Evolutionary conservation across 768 basidiomycete species (phyloP), one percentile per base, ranked within the genome.

Genomic region (Amyloporia xantha): DNA sequence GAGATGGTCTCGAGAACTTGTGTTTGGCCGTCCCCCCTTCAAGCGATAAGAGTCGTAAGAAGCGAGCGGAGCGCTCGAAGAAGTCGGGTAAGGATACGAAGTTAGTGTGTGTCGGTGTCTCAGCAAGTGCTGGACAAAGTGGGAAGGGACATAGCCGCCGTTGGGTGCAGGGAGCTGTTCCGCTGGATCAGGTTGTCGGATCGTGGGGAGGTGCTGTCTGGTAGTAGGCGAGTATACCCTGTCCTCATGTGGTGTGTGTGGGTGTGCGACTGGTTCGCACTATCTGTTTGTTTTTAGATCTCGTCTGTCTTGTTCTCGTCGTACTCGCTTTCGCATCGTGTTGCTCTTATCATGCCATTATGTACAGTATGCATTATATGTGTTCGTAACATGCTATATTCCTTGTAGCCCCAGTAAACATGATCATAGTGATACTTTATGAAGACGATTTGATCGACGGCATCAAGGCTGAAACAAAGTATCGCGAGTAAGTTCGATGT

Each of bases 111-210:
- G 40, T 57, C 6, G 56, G 56, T 0, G 53, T 57, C 2, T 40
- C 53, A n/a, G 56, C 51, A 30, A 54, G 53, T 26, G 48, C 53
- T 12, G 50, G 50, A 3, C 41, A 48, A 39, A 24, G 33, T n/a
- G 56, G 53, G 37, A 36, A 41, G 38, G 56, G 55, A 21, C 46
- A 43, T 44, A 51, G 51, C 15, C 46, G 55, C 15, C 49, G 55
- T 13, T 56, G 53, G 47, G 48, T 56, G n/a, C 17, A 51, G 35
- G 55, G 55, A n/a, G 26, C 44, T 17, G n/a, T 56, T 13, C 15
- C 36, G 13, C 24, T 53, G n/a, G 56, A 52, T 41, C 56, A 54
- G 46, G 51, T 52, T 26, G 37, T 25, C 10, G 44, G 44, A 15
- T 17, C 44, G 20, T 45, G 44, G 44, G 7, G 24, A 4, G 49